Conservation (phyloP, 768 basidiomycete genomes). For the Suillus alpinus region DNA sequence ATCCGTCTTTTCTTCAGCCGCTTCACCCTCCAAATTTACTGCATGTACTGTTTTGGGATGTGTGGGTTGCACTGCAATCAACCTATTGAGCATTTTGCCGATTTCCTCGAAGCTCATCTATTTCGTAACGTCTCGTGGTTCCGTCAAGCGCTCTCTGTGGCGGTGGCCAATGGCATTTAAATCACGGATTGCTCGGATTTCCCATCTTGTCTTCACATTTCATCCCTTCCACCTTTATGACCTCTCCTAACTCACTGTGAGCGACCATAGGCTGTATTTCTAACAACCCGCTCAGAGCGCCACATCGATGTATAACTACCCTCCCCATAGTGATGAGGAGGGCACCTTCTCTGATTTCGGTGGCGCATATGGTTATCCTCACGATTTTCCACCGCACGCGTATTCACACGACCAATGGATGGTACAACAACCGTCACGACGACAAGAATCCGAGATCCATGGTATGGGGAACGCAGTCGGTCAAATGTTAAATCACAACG, state of each 20-base stretch:
- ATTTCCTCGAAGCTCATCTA: conserved; percentile 9
- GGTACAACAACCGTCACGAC: not conserved
- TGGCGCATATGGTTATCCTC: not conserved
- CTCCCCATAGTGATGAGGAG: not conserved
- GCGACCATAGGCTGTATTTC: not conserved
- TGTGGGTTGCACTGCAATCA: conserved; percentile 22
- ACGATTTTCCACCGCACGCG: not conserved
- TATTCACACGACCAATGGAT: not conserved
- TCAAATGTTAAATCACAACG: not conserved
- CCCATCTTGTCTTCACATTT: conserved; percentile 1
- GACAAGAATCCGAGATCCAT: not conserved
- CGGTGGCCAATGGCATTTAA: conserved; percentile 19
- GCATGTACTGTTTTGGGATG: not conserved
- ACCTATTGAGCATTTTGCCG: conserved; percentile 1
- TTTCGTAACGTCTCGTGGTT: conserved; percentile 17
- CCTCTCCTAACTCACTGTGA: not conserved
- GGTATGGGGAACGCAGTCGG: not conserved
- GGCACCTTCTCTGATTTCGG: not conserved
- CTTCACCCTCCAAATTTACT: not conserved
- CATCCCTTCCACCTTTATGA: conserved; percentile 5
- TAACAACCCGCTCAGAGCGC: not conserved
- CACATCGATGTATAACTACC: not conserved
- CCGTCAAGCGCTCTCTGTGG: conserved; percentile 17
- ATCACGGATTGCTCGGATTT: conserved; percentile 1
- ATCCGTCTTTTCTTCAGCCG: not conserved